Conservation (phyloP, 2,329 filamentous ascomycete genomes). For the Hypoxylon sp. region DNA sequence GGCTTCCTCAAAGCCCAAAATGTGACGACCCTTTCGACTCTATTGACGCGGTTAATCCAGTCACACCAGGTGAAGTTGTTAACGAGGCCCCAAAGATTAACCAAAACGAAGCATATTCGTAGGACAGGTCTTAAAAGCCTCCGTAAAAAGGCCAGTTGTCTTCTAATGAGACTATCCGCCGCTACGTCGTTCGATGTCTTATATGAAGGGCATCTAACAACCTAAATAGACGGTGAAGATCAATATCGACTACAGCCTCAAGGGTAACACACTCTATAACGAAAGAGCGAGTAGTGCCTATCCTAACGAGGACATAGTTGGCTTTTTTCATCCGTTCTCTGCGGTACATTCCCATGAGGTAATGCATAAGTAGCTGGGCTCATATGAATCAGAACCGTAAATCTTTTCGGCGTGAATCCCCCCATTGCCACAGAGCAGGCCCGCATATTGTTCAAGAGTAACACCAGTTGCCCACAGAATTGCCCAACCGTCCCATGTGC, state of each 20-base stretch:
- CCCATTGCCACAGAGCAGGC: constrained; percentile 7
- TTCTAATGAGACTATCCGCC: background rate
- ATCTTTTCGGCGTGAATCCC: background rate
- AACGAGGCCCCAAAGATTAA: background rate
- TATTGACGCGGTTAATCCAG: background rate
- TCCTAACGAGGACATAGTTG: background rate
- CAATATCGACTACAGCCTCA: background rate
- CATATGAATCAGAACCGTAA: background rate
- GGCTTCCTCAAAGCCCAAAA: background rate
- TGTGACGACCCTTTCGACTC: background rate
- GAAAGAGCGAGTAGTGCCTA: no score
- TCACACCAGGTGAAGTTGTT: background rate
- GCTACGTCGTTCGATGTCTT: background rate
- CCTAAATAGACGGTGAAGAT: background rate
- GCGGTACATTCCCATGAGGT: background rate
- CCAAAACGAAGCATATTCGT: background rate
- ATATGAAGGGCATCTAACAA: background rate
- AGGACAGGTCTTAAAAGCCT: background rate
- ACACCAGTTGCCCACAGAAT: constrained; percentile 7
- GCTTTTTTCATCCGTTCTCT: constrained; percentile 7
- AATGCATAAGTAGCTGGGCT: background rate
- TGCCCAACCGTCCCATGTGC: constrained; percentile 5
- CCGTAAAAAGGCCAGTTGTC: background rate
- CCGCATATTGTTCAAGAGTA: constrained; percentile 14
- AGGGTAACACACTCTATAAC: background rate